phyloP scores from a whole-genome alignment of 306 rosid species.

The Pyrus communis region DNA sequence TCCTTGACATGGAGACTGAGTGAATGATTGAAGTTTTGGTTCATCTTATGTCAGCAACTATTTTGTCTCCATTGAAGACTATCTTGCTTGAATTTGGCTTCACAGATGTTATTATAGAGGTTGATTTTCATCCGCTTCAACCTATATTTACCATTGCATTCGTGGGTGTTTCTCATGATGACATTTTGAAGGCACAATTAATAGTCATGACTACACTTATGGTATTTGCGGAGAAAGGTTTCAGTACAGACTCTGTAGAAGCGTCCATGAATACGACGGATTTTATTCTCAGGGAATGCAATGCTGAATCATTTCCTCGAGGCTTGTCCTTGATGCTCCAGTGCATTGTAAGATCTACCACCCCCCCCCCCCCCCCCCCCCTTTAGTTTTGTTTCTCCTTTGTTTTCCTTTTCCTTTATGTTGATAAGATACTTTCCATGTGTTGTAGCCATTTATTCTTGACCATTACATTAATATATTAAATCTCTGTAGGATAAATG shows the following conservation, averaged over 20 bases:
- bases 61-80: constrained; percentile 90
- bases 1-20: constrained; percentile 77
- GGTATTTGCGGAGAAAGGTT: constrained; percentile 79
- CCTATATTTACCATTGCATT: constrained; percentile 92
- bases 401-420: background rate
- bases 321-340: constrained; percentile 94
- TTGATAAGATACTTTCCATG: background rate
- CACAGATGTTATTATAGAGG: constrained; percentile 75
- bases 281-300: constrained; percentile 92
- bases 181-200: constrained; percentile 77
- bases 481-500: constrained; percentile 66
- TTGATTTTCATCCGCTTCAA: constrained; percentile 92
- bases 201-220: constrained; percentile 49
- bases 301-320: constrained; percentile 96
- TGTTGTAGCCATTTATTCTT: background rate
- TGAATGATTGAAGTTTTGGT: constrained; percentile 68
- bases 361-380: too few relatives aligned
- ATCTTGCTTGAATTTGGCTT: constrained; percentile 83
- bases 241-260: constrained; percentile 77
- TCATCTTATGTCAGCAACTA: constrained; percentile 96
- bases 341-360: constrained; percentile 59
- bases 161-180: constrained; percentile 71
- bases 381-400: background rate
- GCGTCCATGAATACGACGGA: constrained; percentile 98
- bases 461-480: background rate